Base-by-base conservation (phyloP, 495 filamentous ascomycete species). In the Penicillium taxi region DNA sequence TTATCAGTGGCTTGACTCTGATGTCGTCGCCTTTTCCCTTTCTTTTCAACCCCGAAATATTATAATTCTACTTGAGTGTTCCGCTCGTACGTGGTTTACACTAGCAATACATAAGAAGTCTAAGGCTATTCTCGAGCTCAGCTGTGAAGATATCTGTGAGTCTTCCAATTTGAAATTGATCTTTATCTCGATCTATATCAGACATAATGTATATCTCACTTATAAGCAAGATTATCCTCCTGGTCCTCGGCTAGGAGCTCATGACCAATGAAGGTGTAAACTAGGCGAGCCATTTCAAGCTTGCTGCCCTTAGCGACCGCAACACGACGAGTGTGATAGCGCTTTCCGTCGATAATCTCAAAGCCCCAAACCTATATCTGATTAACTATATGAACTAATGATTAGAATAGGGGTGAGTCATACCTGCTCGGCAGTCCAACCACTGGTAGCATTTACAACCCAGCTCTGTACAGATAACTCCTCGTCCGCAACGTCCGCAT, bases 241-340 rank as follows among this genome's bases (percentile, higher is more conserved):
- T n/a, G n/a, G n/a, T 43, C 38, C 19, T 39, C 33, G 35, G 30
- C 24, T 22, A 30, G 26, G 14, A 32, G 42, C 18, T 19, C 40
- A 38, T 57, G 35, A n/a, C n/a, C n/a, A n/a, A n/a, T n/a, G 32
- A 55, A 93, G 47, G 85, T 74, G 57, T 93, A 95, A 8, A 94
- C 78, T 55, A 95, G 61, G 55, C 75, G 74, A 25, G 79, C 73
- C 52, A 70, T 61, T 39, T 79, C 70, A 41, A 70, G 68, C 61
- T 81, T 63, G 0, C 62, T 62, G 3, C 68, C 75, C 71, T 88
- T 89, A 19, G 47, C 41, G 23, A 82, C 69, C 12, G 79, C 71
- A 28, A 85, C 63, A 30, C 80, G 80, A 40, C 84, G 58, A 30
- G 72, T 74, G 55, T 96, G 75, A 37, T 73, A 69, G 42, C 88